Conservation (phyloP, 257 asterid species). For the Solanum sejunctum region DNA sequence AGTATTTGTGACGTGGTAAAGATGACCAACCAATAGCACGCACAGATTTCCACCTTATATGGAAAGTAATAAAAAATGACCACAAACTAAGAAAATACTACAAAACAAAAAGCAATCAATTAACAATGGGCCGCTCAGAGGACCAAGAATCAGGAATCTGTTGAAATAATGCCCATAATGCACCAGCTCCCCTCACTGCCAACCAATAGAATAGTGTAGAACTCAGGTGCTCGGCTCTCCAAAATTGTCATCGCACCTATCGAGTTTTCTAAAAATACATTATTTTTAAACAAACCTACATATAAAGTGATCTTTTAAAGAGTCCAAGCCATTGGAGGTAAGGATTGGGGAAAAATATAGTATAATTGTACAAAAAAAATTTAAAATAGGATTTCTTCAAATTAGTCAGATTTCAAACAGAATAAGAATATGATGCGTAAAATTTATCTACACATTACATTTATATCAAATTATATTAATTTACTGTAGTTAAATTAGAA, state of each 20-base stretch:
- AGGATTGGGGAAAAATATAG: accelerated
- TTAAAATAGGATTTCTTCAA: not conserved
- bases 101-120: not conserved
- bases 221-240: accelerated
- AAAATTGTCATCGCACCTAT: not conserved
- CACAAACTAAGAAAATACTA: not conserved
- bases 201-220: not conserved
- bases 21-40: not conserved
- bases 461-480: not conserved
- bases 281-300: not conserved
- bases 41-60: not conserved
- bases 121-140: not conserved
- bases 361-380: too few species aligned
- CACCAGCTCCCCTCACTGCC: not conserved
- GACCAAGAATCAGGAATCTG: not conserved
- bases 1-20: not conserved
- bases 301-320: not conserved
- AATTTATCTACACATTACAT: not conserved
- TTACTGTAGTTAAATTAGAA: not conserved
- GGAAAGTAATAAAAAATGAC: not conserved
- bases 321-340: too few species aligned
- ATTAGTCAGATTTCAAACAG: not conserved
- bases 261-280: not conserved
- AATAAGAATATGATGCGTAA: too few species aligned
- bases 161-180: not conserved